Evolutionary conservation across 805 yeast species (phyloP), one percentile per base, ranked within the genome.

Genomic region (Hanseniaspora pseudoguilliermondii): DNA sequence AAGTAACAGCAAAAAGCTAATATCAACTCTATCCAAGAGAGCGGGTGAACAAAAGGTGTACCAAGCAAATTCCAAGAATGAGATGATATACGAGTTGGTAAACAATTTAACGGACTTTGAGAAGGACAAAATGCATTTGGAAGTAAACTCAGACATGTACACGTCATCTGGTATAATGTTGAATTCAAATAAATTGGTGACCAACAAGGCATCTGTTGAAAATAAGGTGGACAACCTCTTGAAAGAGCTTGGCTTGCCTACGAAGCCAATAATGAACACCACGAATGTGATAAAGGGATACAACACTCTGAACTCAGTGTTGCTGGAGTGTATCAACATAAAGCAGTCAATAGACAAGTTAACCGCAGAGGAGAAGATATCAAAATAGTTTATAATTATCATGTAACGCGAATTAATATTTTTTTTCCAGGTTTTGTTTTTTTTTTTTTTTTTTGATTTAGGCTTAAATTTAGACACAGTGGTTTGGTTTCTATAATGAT

Each of bases 221-320:
- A 73, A 78, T 27, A 82, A 80, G 63, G 79, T 84, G 9, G 67
- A 70, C 32, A 77, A 79, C 18, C 75, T 82, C 11, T 69, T 91
- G 58, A 84, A 83, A 57, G 98, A 93, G 64, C 69, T 93, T 58
- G 89, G 83, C 3, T 69, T 93, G 10, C 84, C 96, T 0, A 70
- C 81, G 5, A 83, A 84, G 60, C 97, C 97, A 0, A 82, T 83
- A 1, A 83, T 93, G 83, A 91, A 95, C 5, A 86, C 97, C 0
- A 80, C 83, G 38, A 80, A 75, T 53, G 88, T 90, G 0, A 79
- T 87, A 69, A 75, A 82, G 7, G 81, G 55, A 3, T 52, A 52
- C 49, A 52, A 43, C 32, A 18, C 40, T 2, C 18, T 52, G 44
- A 52, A 52, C 32, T 10, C 38, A 1, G 49, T 52, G 11, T 15